These are phyloP conservation scores for Candida khao-thaluensis DNA, from an alignment of 805 yeast species.

Conservation along the genomic window DNA sequence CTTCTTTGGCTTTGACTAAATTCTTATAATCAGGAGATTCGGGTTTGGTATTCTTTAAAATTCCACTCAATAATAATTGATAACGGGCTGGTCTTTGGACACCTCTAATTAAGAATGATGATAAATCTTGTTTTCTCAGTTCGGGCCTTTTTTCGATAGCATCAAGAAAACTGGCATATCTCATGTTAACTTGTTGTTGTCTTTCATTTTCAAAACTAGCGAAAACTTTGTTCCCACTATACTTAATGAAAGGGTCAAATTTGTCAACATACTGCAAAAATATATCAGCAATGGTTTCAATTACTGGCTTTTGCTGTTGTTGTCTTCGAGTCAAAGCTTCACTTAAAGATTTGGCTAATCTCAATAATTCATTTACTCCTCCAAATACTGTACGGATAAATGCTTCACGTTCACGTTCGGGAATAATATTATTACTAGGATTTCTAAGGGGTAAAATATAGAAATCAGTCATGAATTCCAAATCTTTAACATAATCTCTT, in stretches of 20 bases:
- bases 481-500: constrained; percentile 90
- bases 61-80: constrained; percentile 78
- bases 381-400: constrained; percentile 90
- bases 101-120: constrained; percentile 91
- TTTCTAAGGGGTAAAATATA: constrained; percentile 90
- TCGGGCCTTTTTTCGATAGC: constrained; percentile 85
- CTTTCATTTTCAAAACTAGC: constrained; percentile 95
- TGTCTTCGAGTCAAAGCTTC: constrained; percentile 82
- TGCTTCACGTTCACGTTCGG: constrained; percentile 84
- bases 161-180: constrained; percentile 90
- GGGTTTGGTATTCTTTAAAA: constrained; percentile 77
- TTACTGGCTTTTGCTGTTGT: constrained; percentile 82
- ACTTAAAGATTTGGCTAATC: constrained; percentile 79
- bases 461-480: constrained; percentile 89
- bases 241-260: constrained; percentile 89
- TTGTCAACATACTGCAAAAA: constrained; percentile 78
- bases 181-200: constrained; percentile 84
- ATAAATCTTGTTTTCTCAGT: constrained; percentile 84
- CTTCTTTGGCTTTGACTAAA: constrained; percentile 69
- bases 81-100: constrained; percentile 95
- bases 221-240: constrained; percentile 92
- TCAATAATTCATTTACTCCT: constrained; percentile 81
- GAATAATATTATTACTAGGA: constrained; percentile 70
- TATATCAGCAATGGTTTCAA: constrained; percentile 83
- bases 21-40: constrained; percentile 70